These are phyloP conservation scores for Mycena venus DNA, from an alignment of 768 basidiomycete genomes.

Conservation along the genomic window DNA sequence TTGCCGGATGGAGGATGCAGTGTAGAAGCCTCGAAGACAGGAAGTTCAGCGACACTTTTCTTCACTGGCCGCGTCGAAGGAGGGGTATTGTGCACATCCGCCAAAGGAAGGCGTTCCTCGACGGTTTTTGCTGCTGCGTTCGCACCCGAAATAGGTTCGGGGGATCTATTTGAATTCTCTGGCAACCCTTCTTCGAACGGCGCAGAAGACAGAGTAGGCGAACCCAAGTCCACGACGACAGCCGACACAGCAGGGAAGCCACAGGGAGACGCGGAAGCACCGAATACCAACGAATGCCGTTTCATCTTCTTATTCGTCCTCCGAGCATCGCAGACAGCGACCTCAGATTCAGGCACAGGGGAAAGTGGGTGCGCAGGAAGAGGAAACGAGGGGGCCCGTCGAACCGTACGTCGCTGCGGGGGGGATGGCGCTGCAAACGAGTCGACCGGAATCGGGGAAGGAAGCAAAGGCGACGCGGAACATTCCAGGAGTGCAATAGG, in stretches of 20 bases:
- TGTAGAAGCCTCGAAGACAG: not conserved
- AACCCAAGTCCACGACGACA: not conserved
- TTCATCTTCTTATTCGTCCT: not conserved
- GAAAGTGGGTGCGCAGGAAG: not conserved
- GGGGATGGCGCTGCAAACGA: not conserved
- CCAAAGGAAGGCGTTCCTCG: conserved; percentile 12
- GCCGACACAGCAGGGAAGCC: not conserved
- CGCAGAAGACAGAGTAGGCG: not conserved
- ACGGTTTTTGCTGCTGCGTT: not conserved
- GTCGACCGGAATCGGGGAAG: not conserved
- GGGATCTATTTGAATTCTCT: not conserved
- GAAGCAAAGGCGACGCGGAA: not conserved
- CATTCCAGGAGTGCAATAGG: not conserved
- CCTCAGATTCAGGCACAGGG: not conserved
- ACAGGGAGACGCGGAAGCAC: not conserved
- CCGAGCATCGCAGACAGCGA: not conserved
- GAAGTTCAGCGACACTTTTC: not conserved
- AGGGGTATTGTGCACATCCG: conserved; percentile 18
- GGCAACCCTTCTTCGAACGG: not conserved
- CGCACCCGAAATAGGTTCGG: not conserved
- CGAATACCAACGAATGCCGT: not conserved
- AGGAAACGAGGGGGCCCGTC: not conserved
- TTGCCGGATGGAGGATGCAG: not conserved
- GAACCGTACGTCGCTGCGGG: not conserved
- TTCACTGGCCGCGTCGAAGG: not conserved